phyloP scores from a whole-genome alignment of 2,329 filamentous ascomycete genomes.

The Blastomyces parvus region DNA sequence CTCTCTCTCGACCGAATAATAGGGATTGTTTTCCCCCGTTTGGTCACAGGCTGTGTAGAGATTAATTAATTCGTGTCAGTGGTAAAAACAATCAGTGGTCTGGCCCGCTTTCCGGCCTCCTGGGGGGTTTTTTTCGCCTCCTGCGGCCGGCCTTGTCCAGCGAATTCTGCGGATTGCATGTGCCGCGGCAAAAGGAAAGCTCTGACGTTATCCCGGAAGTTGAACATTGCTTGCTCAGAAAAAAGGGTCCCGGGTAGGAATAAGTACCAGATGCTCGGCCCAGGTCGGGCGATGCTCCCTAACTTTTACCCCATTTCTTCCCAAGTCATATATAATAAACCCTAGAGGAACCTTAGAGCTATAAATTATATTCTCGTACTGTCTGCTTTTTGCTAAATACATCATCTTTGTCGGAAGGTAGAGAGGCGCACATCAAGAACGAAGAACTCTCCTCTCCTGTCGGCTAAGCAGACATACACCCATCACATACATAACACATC shows the following conservation, averaged over 20 bases:
- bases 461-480: not conserved
- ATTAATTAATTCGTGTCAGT: not conserved
- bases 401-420: not conserved
- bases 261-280: conserved; percentile 8
- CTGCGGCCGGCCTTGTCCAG: not conserved
- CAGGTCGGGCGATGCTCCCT: not conserved
- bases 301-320: not conserved
- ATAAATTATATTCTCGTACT: not conserved
- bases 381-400: not conserved
- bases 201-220: conserved; percentile 8
- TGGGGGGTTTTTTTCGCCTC: not conserved
- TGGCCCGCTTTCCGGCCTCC: not conserved
- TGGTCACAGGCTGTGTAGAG: not conserved
- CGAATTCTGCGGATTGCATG: not conserved
- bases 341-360: not conserved
- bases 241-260: not conserved
- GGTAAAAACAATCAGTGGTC: not conserved
- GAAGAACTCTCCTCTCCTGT: not conserved
- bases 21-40: too few species aligned
- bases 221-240: not conserved
- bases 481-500: too few species aligned
- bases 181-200: not conserved
- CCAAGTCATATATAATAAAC: not conserved
- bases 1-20: not conserved
- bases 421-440: not conserved